Evolutionary conservation across 805 yeast genomes (phyloP).

Genomic region (Wickerhamiella alocasiicola): DNA sequence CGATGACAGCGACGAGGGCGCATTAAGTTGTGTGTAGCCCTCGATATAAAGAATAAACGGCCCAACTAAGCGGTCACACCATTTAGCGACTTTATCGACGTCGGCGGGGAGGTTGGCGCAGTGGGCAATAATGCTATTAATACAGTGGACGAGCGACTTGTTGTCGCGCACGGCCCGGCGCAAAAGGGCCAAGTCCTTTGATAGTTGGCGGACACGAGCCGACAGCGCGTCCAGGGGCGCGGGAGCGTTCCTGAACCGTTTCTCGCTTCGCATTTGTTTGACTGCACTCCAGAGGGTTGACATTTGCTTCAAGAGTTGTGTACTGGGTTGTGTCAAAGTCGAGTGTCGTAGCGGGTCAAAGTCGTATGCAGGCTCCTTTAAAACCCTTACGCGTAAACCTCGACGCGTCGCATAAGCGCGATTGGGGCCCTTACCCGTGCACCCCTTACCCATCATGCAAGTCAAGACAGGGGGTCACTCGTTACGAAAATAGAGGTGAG

Average conservation of each 20-base stretch:
- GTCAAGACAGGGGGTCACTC: no score
- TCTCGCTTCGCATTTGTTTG: constrained; percentile 11
- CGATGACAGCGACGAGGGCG: constrained; percentile 3
- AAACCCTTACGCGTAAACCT: no score
- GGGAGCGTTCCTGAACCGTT: constrained; percentile 10
- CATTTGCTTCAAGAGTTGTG: no score
- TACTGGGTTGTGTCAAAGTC: no score
- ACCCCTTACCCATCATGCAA: no score
- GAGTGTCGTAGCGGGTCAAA: no score
- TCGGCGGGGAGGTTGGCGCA: constrained; percentile 7
- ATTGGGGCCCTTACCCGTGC: no score
- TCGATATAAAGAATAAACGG: constrained; percentile 12
- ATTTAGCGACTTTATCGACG: constrained; percentile 6
- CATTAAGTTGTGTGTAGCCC: constrained; percentile 1
- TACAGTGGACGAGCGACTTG: background rate
- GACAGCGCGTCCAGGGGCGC: constrained; percentile 11
- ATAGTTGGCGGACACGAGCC: constrained; percentile 9
- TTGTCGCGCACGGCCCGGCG: constrained; percentile 6
- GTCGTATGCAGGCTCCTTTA: no score
- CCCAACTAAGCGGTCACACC: constrained; percentile 12
- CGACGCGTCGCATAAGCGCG: no score
- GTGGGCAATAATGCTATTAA: background rate
- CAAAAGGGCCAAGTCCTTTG: constrained; percentile 6
- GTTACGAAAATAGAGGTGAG: no score
- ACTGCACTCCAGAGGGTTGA: constrained; percentile 11